These are phyloP conservation scores for Tremella mesenterica DNA, from an alignment of 768 basidiomycete species.

Conservation along the genomic window DNA sequence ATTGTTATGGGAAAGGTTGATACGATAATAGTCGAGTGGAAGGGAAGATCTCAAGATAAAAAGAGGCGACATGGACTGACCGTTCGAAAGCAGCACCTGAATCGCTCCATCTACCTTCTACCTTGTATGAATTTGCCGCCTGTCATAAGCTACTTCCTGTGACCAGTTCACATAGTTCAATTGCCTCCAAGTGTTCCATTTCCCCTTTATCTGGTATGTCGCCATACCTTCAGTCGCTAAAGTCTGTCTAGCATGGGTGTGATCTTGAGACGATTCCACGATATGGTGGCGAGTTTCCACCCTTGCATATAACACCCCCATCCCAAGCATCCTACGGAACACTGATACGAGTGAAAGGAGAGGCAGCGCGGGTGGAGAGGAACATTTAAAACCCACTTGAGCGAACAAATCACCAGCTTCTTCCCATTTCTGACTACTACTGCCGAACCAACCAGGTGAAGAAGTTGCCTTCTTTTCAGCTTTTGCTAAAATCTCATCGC, in stretches of 20 bases:
- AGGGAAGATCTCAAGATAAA: not conserved
- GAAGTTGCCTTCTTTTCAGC: slow-evolving; percentile 88
- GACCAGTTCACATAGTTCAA: too few relatives aligned
- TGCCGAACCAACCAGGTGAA: slow-evolving; percentile 72
- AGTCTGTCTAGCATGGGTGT: too few relatives aligned
- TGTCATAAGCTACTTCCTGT: too few relatives aligned
- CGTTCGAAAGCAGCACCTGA: slow-evolving; percentile 80
- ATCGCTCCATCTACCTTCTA: slow-evolving; percentile 84
- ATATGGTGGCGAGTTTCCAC: too few relatives aligned
- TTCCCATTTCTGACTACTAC: slow-evolving; percentile 72
- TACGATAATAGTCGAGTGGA: not conserved
- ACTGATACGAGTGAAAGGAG: too few relatives aligned
- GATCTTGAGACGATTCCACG: too few relatives aligned
- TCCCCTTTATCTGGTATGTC: too few relatives aligned
- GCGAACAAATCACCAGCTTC: slow-evolving; percentile 90
- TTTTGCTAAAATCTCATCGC: slow-evolving; percentile 66
- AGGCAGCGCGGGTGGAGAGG: too few relatives aligned
- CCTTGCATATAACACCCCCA: too few relatives aligned
- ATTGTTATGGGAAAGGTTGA: not conserved
- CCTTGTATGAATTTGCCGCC: slow-evolving; percentile 77
- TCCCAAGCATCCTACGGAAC: too few relatives aligned
- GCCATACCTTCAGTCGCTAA: too few relatives aligned
- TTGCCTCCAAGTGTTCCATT: too few relatives aligned
- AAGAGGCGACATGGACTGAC: slow-evolving; percentile 13
- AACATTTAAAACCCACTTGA: slow-evolving; percentile 11